Percentiles rank a stretch among this genome's conserved stretches.
These are phyloP conservation scores for Conticribra weissflogii DNA, from an alignment of 108 stramenopile genomes.

Conservation along the genomic window DNA sequence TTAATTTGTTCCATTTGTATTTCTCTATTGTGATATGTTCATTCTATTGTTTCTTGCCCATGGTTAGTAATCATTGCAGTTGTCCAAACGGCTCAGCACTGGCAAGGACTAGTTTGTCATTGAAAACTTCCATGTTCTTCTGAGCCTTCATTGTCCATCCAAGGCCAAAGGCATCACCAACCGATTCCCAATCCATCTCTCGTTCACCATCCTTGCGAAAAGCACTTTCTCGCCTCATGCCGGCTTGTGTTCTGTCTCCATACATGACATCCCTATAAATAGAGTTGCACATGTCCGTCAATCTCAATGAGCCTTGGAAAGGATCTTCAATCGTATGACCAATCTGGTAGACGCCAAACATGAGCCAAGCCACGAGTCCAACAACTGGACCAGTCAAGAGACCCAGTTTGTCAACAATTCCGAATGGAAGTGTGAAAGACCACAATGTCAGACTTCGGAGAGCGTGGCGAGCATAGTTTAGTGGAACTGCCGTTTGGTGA, in stretches of 20 bases:
- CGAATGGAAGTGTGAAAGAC: slow-evolving; percentile 84
- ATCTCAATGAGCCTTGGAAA: slow-evolving; percentile 74
- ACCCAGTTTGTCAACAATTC: slow-evolving; percentile 74
- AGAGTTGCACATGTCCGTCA: slow-evolving; percentile 65
- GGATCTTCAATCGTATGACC: slow-evolving; percentile 91
- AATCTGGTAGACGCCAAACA: slow-evolving; percentile 93
- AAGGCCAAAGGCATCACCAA: slow-evolving; percentile 44
- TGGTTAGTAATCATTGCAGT: background rate
- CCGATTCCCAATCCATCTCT: slow-evolving; percentile 36
- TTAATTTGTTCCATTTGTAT: background rate
- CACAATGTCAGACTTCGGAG: slow-evolving; percentile 82
- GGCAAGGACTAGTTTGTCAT: slow-evolving; percentile 29
- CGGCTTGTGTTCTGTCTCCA: slow-evolving; percentile 45
- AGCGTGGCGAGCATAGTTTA: slow-evolving; percentile 90
- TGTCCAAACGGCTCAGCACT: background rate
- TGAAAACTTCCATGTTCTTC: slow-evolving; percentile 29
- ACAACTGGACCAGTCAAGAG: slow-evolving; percentile 81
- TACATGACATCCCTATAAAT: slow-evolving; percentile 69
- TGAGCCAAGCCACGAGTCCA: slow-evolving; percentile 79
- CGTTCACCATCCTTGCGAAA: slow-evolving; percentile 40
- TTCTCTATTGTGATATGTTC: background rate
- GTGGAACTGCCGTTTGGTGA: slow-evolving; percentile 90
- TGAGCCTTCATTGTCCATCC: slow-evolving; percentile 38
- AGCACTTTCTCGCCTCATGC: slow-evolving; percentile 49
- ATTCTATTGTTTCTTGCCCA: background rate